Percentiles rank a stretch among this genome's conserved stretches.
These are phyloP conservation scores for Ophiostoma sp. DNA, from an alignment of 2,329 filamentous ascomycete species.

Conservation along the genomic window DNA sequence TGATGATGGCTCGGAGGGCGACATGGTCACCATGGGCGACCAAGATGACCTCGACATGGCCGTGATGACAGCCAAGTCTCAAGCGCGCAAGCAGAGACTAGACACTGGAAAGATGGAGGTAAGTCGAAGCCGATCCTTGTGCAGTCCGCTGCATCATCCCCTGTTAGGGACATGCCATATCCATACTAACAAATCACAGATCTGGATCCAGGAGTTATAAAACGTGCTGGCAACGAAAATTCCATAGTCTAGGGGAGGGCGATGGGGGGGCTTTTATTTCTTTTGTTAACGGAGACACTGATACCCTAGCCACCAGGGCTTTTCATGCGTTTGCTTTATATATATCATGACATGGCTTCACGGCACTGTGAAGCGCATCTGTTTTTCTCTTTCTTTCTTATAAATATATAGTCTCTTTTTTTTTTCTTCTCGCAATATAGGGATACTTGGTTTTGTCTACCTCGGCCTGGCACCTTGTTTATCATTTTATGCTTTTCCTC, in stretches of 20 bases:
- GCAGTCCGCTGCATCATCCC: neutral
- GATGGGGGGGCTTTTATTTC: neutral
- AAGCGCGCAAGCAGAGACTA: slow-evolving; percentile 64
- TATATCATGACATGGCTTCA: neutral
- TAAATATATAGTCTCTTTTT: neutral
- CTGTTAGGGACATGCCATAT: neutral
- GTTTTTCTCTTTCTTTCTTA: neutral
- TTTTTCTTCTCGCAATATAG: neutral
- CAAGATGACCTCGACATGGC: slow-evolving; percentile 94
- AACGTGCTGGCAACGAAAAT: slow-evolving; percentile 9
- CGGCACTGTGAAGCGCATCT: neutral
- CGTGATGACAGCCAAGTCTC: slow-evolving; percentile 61
- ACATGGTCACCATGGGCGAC: slow-evolving; percentile 96
- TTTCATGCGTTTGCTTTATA: neutral
- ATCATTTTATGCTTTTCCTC: neutral
- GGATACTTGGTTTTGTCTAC: neutral
- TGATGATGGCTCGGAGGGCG: slow-evolving; percentile 65
- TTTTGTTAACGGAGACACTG: slow-evolving; percentile 10
- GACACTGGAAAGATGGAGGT: slow-evolving; percentile 96
- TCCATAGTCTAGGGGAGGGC: neutral
- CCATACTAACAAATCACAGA: slow-evolving; percentile 31
- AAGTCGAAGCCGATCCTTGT: slow-evolving; percentile 38
- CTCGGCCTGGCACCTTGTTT: neutral
- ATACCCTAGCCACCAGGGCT: slow-evolving; percentile 10
- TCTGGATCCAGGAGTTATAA: slow-evolving; percentile 34